Conservation (phyloP, 1,139 yeast genomes). For the Protomyces lactucae-debilis region DNA sequence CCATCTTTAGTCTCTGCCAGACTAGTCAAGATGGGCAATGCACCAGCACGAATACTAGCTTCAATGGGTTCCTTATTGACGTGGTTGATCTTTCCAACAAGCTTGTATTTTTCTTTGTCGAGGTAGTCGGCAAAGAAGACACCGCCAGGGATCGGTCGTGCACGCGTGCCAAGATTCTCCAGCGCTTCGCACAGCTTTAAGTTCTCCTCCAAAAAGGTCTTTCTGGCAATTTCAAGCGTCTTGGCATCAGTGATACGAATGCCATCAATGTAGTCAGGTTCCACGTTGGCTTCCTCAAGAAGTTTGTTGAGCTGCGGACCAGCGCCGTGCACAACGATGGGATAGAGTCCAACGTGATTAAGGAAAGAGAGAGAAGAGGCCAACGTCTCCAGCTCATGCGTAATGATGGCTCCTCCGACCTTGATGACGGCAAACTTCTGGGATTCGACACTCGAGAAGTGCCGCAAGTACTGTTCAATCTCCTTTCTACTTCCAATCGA, state of each 20-base stretch:
- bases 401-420: conserved; percentile 98
- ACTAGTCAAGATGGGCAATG: conserved; percentile 91
- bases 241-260: conserved; percentile 91
- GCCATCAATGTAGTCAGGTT: conserved; percentile 93
- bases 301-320: conserved; percentile 97
- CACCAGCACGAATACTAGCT: conserved; percentile 93
- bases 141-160: conserved; percentile 98
- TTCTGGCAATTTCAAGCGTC: conserved; percentile 94
- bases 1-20: conserved; percentile 95
- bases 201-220: conserved; percentile 91
- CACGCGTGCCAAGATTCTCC: conserved; percentile 93
- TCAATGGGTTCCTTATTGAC: conserved; percentile 90
- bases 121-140: conserved; percentile 91
- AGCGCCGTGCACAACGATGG: conserved; percentile 94
- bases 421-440: conserved; percentile 98
- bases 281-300: conserved; percentile 89
- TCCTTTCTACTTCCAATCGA: conserved; percentile 96
- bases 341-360: conserved; percentile 95
- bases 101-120: conserved; percentile 82
- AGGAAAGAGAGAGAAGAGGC: conserved; percentile 94
- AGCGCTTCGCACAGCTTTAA: conserved; percentile 90
- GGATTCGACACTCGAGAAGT: conserved; percentile 77
- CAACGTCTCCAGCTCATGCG: conserved; percentile 84
- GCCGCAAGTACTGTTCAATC: conserved; percentile 93
- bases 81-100: conserved; percentile 82